These are phyloP conservation scores for Emergomyces pasteurianus DNA, from an alignment of 2,329 filamentous ascomycete species.

Conservation along the genomic window DNA sequence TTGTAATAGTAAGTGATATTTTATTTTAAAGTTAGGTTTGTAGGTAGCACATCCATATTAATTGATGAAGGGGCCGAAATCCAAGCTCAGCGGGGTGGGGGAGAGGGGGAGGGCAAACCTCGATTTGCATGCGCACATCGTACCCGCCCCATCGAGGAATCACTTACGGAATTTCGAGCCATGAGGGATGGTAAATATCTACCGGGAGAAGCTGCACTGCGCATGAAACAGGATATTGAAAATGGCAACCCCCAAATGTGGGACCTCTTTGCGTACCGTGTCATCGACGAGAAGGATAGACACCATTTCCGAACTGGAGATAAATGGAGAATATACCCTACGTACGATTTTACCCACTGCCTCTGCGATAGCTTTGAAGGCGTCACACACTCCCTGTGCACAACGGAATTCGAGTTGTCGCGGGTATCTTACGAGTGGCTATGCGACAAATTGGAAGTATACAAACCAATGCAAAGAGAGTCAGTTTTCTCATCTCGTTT, in stretches of 20 bases:
- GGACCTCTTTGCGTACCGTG: constrained; percentile 85
- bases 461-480: constrained; percentile 88
- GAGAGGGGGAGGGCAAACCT: constrained; percentile 52
- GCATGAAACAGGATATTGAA: constrained; percentile 82
- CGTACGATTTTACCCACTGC: constrained; percentile 87
- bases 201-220: constrained; percentile 67
- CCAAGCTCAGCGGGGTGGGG: constrained; percentile 70
- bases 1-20: constrained; percentile 46
- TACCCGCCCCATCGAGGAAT: constrained; percentile 60
- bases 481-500: neutral
- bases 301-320: constrained; percentile 64
- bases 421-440: constrained; percentile 86
- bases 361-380: constrained; percentile 84
- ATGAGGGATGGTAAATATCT: constrained; percentile 91
- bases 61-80: constrained; percentile 53
- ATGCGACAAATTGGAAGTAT: constrained; percentile 67
- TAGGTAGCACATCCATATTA: neutral
- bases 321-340: constrained; percentile 88
- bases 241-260: constrained; percentile 90
- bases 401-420: constrained; percentile 78
- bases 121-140: constrained; percentile 75
- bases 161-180: constrained; percentile 68
- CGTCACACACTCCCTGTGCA: constrained; percentile 87
- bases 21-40: neutral
- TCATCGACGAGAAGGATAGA: constrained; percentile 49